Base-by-base conservation (phyloP, 805 yeast species). In the Candida caryicola region DNA sequence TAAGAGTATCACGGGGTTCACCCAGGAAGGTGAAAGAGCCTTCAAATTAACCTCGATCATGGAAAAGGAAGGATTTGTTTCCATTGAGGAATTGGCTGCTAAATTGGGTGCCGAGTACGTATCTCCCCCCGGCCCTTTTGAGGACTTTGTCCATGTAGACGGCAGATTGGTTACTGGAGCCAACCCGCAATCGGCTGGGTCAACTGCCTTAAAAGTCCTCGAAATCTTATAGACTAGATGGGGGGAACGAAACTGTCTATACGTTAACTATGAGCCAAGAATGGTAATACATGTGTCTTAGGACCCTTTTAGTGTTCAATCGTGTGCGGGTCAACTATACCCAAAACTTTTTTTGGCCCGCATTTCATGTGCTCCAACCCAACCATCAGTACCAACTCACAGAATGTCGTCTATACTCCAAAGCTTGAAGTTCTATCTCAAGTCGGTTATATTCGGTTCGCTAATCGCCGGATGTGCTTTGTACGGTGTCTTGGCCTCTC, bases 401-500 rank as follows among this genome's bases (percentile, higher is more conserved):
- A 21, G 10, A 21, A 29, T 28, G 39, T 14, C 36, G n/a, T 30
- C 44, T 4, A 23, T 39, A 29, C 30, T 41, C 14, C 36, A 37
- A 18, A 43, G 40, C 30, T 19, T 73, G 33, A 75, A 77, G 50
- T 85, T 78, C 56, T 76, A 74, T 57, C 48, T 67, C 37, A 83
- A 81, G 57, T 73, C 82, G 1, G 51, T 73, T 1, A 57, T 79
- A 5, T 84, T 82, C 17, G 70, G 79, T 2, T 47, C 73, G 3
- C 59, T 81, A 21, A 61, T 84, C 29, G 56, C 77, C 12, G 62
- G 79, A 0, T 76, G 86, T 57, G 89, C 89, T 2, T 41, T 80
- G 4, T 85, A 84, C 51, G 96, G 96, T 41, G 85, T 85, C 2
- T 35, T 85, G 7, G 85, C 89, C 16, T 88, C 97, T 2, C 57